These are phyloP conservation scores for Fusarium mundagurra DNA, from an alignment of 2,329 filamentous ascomycete genomes.

Conservation along the genomic window DNA sequence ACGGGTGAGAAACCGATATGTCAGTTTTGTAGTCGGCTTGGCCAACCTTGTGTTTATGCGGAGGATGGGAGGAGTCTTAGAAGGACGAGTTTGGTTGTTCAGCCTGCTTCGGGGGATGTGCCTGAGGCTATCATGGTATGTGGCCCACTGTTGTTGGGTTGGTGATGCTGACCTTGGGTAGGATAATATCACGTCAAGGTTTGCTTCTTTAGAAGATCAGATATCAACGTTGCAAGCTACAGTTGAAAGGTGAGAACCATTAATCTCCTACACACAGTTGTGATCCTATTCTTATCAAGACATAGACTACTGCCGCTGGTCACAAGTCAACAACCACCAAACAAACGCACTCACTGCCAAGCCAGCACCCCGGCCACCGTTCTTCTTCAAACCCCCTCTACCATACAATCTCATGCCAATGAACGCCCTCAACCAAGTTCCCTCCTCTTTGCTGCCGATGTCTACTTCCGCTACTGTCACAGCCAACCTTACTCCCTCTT, in stretches of 20 bases:
- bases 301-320: not conserved
- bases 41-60: conserved; percentile 7
- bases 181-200: conserved; percentile 4
- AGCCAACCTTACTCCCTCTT: conserved; percentile 18
- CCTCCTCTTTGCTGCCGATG: not conserved
- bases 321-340: not conserved
- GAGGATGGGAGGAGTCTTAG: conserved; percentile 14
- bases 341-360: not conserved
- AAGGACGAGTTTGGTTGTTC: not conserved
- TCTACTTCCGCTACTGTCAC: conserved; percentile 18
- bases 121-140: not conserved
- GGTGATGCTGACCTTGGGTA: not conserved
- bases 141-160: not conserved
- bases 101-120: not conserved
- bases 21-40: conserved; percentile 9
- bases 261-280: accelerated
- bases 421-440: not conserved
- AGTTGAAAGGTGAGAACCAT: not conserved
- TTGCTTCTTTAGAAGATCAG: conserved; percentile 1
- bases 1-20: conserved; percentile 18
- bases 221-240: conserved; percentile 9
- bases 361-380: not conserved
- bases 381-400: not conserved
- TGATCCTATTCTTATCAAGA: accelerated
- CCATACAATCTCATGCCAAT: not conserved